Evolutionary conservation across 1,284 basidiomycete species (phyloP), one percentile per base, ranked within the genome.

Genomic region (Austroboletus novae-zelandiae): DNA sequence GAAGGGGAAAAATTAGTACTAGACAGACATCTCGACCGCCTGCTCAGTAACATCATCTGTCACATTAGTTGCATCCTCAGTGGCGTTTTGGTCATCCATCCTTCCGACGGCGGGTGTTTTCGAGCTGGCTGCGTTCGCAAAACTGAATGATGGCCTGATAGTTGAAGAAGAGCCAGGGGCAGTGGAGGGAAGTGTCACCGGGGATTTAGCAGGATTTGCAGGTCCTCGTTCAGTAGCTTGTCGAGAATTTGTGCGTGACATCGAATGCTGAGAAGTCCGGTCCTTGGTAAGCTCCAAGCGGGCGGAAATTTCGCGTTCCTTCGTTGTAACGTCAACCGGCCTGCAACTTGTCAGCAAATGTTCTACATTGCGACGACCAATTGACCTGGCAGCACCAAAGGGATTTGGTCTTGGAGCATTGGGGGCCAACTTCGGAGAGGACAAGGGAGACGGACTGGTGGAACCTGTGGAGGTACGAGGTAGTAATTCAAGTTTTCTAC

Each of bases 351-450:
- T 55, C 23, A 55, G 52, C 44, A 51, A 17, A 40, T 39, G 40
- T 45, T 31, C 44, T 29, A 35, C 17, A 47, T 43, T 49, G 6
- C 35, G 25, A 50, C 48, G 45, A 40, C 47, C 32, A 25, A 66
- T 80, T 54, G 61, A 90, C 87, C 73, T 86, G 37, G 96, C 96
- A 46, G 80, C 78, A 50, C 96, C 96, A 66, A 98, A 98, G 2
- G 95, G 94, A 64, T 81, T 91, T 45, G 77, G 69, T 52, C 71
- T 66, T 40, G 70, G 55, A 35, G 76, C 70, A 15, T 78, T 68
- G 25, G 68, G 63, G 5, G 74, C 73, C 59, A 87, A 78, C 67
- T 86, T 89, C 5, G 89, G 84, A 6, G 89, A 87, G 1, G 88
- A 83, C 36, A 93, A 70, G 4, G 90, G 87, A 25, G 83, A 87